Evolutionary conservation across 805 yeast genomes (phyloP), one percentile per base, ranked within the genome.

Genomic region (Tetrapisispora fleetii): DNA sequence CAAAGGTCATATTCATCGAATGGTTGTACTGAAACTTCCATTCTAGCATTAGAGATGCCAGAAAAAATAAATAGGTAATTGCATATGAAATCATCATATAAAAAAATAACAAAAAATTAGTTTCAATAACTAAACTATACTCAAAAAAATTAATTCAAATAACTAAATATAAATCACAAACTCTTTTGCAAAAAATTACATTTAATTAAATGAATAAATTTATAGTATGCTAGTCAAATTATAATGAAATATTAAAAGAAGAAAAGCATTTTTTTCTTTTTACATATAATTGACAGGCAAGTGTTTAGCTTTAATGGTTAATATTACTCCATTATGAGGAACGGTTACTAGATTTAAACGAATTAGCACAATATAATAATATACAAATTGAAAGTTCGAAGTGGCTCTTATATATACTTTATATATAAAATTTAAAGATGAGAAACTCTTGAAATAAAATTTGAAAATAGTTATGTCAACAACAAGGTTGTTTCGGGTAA

Each of bases 31-130:
- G 58, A 63, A 63, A 69, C 71, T 62, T 53, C 72, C 75, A 80
- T 78, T 72, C 89, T 83, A 83, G 81, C 85, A 83, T 82, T 83
- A 83, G 89, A 83, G 90, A 83, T 83, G 90, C 90, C 90, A 83
- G 90, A 83, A 83, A 82, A 80, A 80, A 81, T 76, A 48, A 41
- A 30, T 41, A 42, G 47, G 50, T 38, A 50, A 28, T 40, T 41
- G 44, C 48, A 52, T 32, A 44, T 33, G 50, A 33, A 48, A 43
- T 53, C 56, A 53, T 53, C 57, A 54, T 52, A 17, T 32, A 18
- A 50, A 40, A 36, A 22, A 32, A 22, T 36, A 27, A 41, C 22
- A 21, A 42, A 18, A 32, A 41, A 32, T 6, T 32, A 32, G 35
- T 11, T 32, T 11, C 10, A 4, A 32, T 13, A 11, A 4, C n/a